These are phyloP conservation scores for Ganoderma lingzhi DNA, from an alignment of 1,284 basidiomycete species.

Conservation along the genomic window DNA sequence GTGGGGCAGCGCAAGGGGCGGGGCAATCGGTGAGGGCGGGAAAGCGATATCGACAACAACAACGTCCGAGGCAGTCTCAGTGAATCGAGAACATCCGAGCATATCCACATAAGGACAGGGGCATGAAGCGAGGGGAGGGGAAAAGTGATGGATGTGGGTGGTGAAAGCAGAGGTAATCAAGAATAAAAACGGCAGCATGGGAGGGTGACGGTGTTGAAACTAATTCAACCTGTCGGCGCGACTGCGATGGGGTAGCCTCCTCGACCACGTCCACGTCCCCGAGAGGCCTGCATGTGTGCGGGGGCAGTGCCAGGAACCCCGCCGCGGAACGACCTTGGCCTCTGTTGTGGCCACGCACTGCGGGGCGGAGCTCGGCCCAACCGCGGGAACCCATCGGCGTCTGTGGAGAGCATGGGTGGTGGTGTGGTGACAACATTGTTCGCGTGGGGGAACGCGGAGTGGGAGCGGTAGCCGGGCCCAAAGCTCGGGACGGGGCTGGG, in stretches of 20 bases:
- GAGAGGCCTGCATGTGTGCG: conserved; percentile 11
- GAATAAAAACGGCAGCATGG: not conserved
- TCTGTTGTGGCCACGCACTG: conserved; percentile 12
- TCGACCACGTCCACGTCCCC: conserved; percentile 17
- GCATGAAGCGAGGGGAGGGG: not conserved
- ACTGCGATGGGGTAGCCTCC: conserved; percentile 15
- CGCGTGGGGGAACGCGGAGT: conserved; percentile 12
- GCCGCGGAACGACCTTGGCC: conserved; percentile 16
- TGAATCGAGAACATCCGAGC: not conserved
- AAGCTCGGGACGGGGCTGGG: conserved; percentile 21
- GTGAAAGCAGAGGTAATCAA: conserved; percentile 2
- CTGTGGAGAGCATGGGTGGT: conserved; percentile 14
- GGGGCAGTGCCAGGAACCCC: conserved; percentile 1
- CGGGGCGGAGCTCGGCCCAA: conserved; percentile 15
- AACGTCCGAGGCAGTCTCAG: conserved; percentile 6
- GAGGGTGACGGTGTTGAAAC: not conserved
- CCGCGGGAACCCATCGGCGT: conserved; percentile 29
- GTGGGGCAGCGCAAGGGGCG: not conserved
- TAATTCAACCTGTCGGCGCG: conserved; percentile 7
- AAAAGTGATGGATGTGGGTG: not conserved
- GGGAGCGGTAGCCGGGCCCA: not conserved
- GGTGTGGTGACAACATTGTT: conserved; percentile 1
- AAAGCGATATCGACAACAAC: conserved; percentile 21
- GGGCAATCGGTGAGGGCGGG: not conserved
- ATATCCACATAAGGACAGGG: not conserved